Evolutionary conservation across 1,284 basidiomycete species (phyloP), one percentile per base, ranked within the genome.

Genomic region (Chondrostereum purpureum): DNA sequence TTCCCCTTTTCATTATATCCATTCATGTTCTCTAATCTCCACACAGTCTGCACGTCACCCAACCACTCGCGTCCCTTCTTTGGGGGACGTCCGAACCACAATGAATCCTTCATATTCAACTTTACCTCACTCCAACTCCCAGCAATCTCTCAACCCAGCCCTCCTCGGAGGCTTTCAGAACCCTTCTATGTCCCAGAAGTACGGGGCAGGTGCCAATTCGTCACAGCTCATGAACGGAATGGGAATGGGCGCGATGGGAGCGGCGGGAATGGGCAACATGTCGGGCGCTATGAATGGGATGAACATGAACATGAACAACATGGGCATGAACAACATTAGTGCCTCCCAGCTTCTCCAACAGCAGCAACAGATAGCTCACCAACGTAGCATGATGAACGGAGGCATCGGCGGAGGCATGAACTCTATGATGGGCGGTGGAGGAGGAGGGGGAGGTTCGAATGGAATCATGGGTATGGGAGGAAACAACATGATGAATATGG

Each of bases 201-300:
- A 31, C n/a, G 37, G 37, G 12, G 19, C 14, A 3, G n/a, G 12
- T 10, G 12, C 16, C 17, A 41, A 20, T 23, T 13, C 39, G 12
- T 14, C 18, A 2, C 39, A 41, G 21, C 21, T 41, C 36, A 50
- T 50, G 42, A 50, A 50, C 42, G 42, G 45, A 22, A 46, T 47
- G 48, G 38, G 39, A 33, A 36, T 48, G 47, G 31, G 31, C 17
- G n/a, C n/a, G n/a, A 34, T 31, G 17, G 17, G 43, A 8, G 16
- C 13, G 27, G 27, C 27, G 42, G 42, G n/a, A 17, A 34, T 35
- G 27, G 18, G 18, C 34, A 14, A 17, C 11, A 38, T 31, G 27
- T 31, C 27, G 8, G 8, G 8, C 27, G 8, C 27, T n/a, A 31
- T 36, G 34, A 22, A 17, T 13, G 39, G 44, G 11, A 45, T 42